Evolutionary conservation across 129 eudicot species (phyloP).

Genomic region (Glebionis coronaria): DNA sequence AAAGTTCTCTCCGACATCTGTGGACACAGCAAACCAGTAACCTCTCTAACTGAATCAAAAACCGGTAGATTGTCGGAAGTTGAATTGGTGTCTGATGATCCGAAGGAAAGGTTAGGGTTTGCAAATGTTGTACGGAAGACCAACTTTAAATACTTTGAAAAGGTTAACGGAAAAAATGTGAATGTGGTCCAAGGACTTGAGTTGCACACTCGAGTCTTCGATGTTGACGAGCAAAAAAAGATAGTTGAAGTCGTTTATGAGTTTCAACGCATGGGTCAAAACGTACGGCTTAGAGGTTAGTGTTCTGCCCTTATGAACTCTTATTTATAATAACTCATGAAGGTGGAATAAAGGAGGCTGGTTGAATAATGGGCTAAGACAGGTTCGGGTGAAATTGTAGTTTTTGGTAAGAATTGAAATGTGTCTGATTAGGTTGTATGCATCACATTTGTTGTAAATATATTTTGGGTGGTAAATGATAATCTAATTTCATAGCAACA

Average conservation of each 20-base stretch:
- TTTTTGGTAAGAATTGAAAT: neutral
- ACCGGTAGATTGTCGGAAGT: slow-evolving; percentile 5
- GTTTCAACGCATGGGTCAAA: slow-evolving; percentile 63
- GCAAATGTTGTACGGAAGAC: slow-evolving; percentile 43
- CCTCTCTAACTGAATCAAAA: slow-evolving; percentile 16
- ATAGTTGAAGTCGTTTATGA: slow-evolving; percentile 52
- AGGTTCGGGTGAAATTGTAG: neutral
- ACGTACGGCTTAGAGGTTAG: slow-evolving; percentile 58
- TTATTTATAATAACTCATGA: neutral
- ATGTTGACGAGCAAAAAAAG: slow-evolving; percentile 49
- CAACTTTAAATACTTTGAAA: slow-evolving; percentile 46
- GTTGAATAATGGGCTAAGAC: slow-evolving; percentile 9
- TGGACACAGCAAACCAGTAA: slow-evolving; percentile 30
- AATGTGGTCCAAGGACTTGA: slow-evolving; percentile 72
- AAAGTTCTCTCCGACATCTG: slow-evolving; percentile 38
- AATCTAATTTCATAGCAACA: too few species aligned
- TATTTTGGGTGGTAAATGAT: too few species aligned
- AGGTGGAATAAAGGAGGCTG: slow-evolving; percentile 1
- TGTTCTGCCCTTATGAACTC: neutral
- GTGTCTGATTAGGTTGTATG: neutral
- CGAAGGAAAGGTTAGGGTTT: slow-evolving; percentile 34
- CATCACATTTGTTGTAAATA: too few species aligned
- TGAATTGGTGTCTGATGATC: slow-evolving; percentile 33
- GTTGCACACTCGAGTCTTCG: slow-evolving; percentile 56
- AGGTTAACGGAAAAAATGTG: slow-evolving; percentile 34